Evolutionary conservation across 139 green algal genomes (phyloP), one percentile per base, ranked within the genome.

Genomic region (Yamagishiella unicocca): DNA sequence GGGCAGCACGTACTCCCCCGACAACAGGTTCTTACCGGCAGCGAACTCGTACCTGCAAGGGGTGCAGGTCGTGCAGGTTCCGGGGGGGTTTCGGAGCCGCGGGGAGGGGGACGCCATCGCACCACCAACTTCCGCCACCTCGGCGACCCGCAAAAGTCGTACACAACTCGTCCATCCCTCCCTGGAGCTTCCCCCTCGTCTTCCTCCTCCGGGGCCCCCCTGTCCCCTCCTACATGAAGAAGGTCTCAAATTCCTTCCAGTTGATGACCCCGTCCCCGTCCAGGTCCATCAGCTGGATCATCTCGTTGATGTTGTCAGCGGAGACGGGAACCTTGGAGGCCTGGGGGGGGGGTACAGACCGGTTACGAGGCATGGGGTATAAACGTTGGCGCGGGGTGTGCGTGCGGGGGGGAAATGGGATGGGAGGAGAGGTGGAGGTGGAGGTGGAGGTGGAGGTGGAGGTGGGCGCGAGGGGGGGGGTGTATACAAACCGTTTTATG

Each of bases 211-310:
- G 27, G 40, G 40, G 40, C n/a, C n/a, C 40, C 77, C 31, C 35
- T 73, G 37, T 75, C 64, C 66, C 82, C 87, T 0, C 72, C 29
- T 42, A 76, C 54, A 85, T 89, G 68, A 94, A 88, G 88, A 94
- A 94, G 1, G 71, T 67, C 82, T 92, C 85, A 82, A 94, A 94
- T 82, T 94, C 91, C 24, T 54, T 54, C 91, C 91, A 94, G 37
- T 74, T 82, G 87, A 82, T 82, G 1, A 53, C 81, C 0, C 87
- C 87, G 50, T 91, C 87, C 2, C 62, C 66, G 64, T 91, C 80
- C n/a, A 88, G 37, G n/a, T 91, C 87, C 81, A 91, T 88, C 62
- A 91, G 87, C 9, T 38, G 12, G 25, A 91, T 86, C 87, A 91
- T 91, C 73, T 93, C 91, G 37, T 42, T 72, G 53, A 94, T 94